phyloP scores from a whole-genome alignment of 2,329 filamentous ascomycete species.

The Plenodomus biglobosus region DNA sequence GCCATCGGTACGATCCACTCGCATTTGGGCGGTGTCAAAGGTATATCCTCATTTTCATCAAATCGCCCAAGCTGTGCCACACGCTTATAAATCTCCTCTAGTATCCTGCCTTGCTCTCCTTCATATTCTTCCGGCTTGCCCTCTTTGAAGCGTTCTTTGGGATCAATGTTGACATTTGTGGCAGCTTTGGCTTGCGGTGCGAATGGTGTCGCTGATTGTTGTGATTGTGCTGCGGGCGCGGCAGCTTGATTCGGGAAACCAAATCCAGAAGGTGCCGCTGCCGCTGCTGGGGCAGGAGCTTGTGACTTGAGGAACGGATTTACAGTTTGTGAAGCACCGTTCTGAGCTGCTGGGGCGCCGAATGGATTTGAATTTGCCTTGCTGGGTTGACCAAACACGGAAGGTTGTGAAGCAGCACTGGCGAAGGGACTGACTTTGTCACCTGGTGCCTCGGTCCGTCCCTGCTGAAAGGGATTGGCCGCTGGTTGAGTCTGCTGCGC shows the following conservation, averaged over 20 bases:
- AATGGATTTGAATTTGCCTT: conserved; percentile 29
- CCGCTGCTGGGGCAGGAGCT: conserved; percentile 6
- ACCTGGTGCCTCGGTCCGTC: conserved; percentile 10
- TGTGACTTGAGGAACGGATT: conserved; percentile 30
- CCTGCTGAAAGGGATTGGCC: conserved; percentile 14
- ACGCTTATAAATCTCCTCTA: conserved; percentile 64
- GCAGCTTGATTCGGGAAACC: conserved; percentile 8
- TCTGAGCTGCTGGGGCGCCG: conserved; percentile 11
- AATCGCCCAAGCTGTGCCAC: conserved; percentile 69
- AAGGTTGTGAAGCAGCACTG: conserved; percentile 12
- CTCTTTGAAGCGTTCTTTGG: conserved; percentile 59
- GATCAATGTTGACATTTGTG: conserved; percentile 22
- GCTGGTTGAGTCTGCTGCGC: conserved; percentile 14
- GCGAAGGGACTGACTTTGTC: conserved; percentile 23
- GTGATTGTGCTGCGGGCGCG: conserved; percentile 14
- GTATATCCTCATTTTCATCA: conserved; percentile 68
- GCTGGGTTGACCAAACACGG: conserved; percentile 41
- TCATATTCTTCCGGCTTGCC: conserved; percentile 60
- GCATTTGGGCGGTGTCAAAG: conserved; percentile 72
- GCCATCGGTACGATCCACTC: conserved; percentile 56
- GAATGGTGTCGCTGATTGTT: conserved; percentile 51
- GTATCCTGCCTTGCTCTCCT: conserved; percentile 53
- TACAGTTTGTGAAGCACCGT: conserved; percentile 8
- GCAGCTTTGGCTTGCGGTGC: conserved; percentile 57
- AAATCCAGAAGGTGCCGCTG: conserved; percentile 19